Conservation (phyloP, 257 asterid genomes). For the Cinchona pubescens region DNA sequence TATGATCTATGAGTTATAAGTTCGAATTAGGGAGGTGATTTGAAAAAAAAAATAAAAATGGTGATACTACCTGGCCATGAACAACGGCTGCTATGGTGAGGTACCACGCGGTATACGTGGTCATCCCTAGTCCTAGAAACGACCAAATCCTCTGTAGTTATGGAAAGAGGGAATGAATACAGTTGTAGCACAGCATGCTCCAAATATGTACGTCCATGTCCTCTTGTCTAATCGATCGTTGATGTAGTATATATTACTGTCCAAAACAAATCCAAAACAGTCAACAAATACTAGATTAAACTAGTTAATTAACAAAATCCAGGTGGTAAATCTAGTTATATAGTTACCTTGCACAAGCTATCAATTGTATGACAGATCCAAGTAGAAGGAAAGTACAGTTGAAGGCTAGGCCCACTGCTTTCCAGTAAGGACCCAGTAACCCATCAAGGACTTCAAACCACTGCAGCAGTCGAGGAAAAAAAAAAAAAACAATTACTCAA, state of each 20-base stretch:
- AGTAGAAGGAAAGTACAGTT: slow-evolving; percentile 95
- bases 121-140: slow-evolving; percentile 93
- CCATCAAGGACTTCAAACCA: slow-evolving; percentile 99
- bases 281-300: not conserved
- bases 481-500: not conserved
- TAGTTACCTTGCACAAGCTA: slow-evolving; percentile 90
- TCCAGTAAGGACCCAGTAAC: slow-evolving; percentile 93
- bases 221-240: slow-evolving; percentile 93
- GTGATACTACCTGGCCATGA: slow-evolving; percentile 68
- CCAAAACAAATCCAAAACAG: not conserved
- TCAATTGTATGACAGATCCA: slow-evolving; percentile 96
- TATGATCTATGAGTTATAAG: no score
- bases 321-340: no score
- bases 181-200: slow-evolving; percentile 97
- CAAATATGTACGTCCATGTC: slow-evolving; percentile 98
- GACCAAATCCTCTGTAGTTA: slow-evolving; percentile 96
- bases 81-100: slow-evolving; percentile 64
- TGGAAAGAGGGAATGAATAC: slow-evolving; percentile 97
- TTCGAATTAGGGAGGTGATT: no score
- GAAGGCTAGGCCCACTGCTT: slow-evolving; percentile 86
- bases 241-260: slow-evolving; percentile 88
- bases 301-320: no score
- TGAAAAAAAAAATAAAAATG: no score
- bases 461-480: slow-evolving; percentile 30
- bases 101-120: slow-evolving; percentile 97